Base-by-base conservation (phyloP, 192 early-diverging fungal genomes). In the Cetraspora pellucida region DNA sequence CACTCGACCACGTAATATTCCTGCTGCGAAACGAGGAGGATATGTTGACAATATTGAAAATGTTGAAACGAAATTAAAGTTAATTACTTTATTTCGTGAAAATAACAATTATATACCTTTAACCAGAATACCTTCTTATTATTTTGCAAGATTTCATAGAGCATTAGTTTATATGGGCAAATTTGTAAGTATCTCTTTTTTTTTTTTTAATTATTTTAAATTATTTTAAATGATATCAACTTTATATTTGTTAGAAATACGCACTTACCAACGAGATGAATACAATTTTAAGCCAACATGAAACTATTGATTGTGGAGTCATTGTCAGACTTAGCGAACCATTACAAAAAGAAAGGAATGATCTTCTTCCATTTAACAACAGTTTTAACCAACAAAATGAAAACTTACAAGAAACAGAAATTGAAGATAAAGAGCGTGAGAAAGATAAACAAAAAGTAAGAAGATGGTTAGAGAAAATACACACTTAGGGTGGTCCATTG, bases 1-100 rank as follows among this genome's bases (percentile, higher is more conserved):
- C 7, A 37, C 37, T 37, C 37, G 37, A 37, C 1, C 37, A 37
- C 3, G 7, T 37, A 37, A 37, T 43, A 65, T 65, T 37, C 63
- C 30, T 16, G 30, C 37, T 43, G 63, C 63, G 16, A 65, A 37
- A 65, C 28, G 9, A 65, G 16, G 17, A 2, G 63, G 63, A 65
- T 16, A 19, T 8, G 37, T 43, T 9, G 63, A 65, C 37, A 19
- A 37, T 65, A 44, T 65, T n/a, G 31, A 43, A 65, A 44, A 43
- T 44, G 30, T 19, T n/a, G 63, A 65, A 65, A 65, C 63, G 0
- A 65, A 65, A 65, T 65, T 65, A 43, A 65, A 65, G 27, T 43
- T 65, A 19, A 44, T 65, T 37, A 65, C 63, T 43, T 65, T 65
- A 65, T 65, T 65, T 65, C 63, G 37, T 37, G 63, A 65, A 30